Conservation (phyloP, 2,329 filamentous ascomycete species). For the Grosmannia clavigera region DNA sequence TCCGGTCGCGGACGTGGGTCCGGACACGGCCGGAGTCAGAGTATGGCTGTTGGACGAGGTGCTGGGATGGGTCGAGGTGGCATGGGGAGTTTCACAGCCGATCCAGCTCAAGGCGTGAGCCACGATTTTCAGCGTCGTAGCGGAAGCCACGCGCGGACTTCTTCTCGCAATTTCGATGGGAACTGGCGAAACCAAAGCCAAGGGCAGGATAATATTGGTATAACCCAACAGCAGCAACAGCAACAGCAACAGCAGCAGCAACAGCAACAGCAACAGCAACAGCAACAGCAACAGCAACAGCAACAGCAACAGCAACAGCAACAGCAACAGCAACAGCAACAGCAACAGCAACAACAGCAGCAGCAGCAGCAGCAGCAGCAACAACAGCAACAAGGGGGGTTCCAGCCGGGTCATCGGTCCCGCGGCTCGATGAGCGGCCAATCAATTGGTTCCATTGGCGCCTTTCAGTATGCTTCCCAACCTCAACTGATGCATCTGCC, state of each 20-base stretch:
- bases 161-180: slow-evolving; percentile 89
- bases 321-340: slow-evolving; percentile 33
- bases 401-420: slow-evolving; percentile 84
- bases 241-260: slow-evolving; percentile 23
- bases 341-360: slow-evolving; percentile 33
- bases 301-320: slow-evolving; percentile 28
- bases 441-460: slow-evolving; percentile 70
- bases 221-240: slow-evolving; percentile 34
- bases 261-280: slow-evolving; percentile 33
- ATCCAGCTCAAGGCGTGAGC: slow-evolving; percentile 29
- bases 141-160: slow-evolving; percentile 68
- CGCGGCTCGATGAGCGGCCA: slow-evolving; percentile 75
- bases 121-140: slow-evolving; percentile 57
- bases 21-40: slow-evolving; percentile 70
- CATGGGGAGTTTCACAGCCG: slow-evolving; percentile 35
- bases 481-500: slow-evolving; percentile 79
- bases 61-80: slow-evolving; percentile 56
- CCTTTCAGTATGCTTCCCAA: slow-evolving; percentile 82
- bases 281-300: slow-evolving; percentile 37
- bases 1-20: slow-evolving; percentile 41
- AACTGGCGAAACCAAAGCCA: slow-evolving; percentile 83
- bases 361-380: slow-evolving; percentile 32
- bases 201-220: slow-evolving; percentile 44
- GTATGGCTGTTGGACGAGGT: slow-evolving; percentile 66
- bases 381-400: slow-evolving; percentile 47